Conservation (phyloP, 2,329 filamentous ascomycete species). For the Ophiostoma piceae region DNA sequence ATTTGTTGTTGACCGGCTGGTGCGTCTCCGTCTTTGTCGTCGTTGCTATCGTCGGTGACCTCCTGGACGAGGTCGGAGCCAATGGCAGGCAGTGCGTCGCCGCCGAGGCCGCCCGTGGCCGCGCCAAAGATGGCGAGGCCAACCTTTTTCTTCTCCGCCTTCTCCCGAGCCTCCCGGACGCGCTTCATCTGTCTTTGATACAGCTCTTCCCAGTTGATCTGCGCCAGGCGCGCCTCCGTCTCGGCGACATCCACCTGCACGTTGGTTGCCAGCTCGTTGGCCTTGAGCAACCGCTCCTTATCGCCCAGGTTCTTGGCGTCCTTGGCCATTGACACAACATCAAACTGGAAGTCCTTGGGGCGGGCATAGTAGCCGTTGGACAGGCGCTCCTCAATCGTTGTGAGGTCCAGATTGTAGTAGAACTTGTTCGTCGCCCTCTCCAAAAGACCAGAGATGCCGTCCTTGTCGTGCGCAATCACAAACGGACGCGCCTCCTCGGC, state of each 20-base stretch:
- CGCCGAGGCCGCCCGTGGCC: conserved; percentile 16
- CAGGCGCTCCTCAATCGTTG: conserved; percentile 89
- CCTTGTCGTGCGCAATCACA: conserved; percentile 71
- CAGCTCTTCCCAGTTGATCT: conserved; percentile 76
- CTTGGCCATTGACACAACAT: conserved; percentile 77
- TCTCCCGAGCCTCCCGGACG: conserved; percentile 54
- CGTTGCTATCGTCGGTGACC: neutral
- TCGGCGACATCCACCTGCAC: conserved; percentile 87
- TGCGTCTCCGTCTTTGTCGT: conserved; percentile 25
- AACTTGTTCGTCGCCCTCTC: conserved; percentile 75
- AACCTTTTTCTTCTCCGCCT: conserved; percentile 57
- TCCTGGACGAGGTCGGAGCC: conserved; percentile 22
- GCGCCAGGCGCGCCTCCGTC: conserved; percentile 53
- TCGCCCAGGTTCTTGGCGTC: conserved; percentile 82
- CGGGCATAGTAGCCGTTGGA: conserved; percentile 95
- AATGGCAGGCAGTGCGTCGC: conserved; percentile 7
- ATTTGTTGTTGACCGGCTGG: conserved; percentile 21
- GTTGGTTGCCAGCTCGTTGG: conserved; percentile 86
- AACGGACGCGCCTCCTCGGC: conserved; percentile 63
- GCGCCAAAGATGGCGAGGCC: conserved; percentile 50
- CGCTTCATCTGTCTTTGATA: conserved; percentile 68
- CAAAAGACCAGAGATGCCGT: conserved; percentile 69
- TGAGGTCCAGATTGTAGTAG: conserved; percentile 91
- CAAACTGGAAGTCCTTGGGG: conserved; percentile 80
- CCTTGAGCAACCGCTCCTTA: conserved; percentile 73